Percentiles rank a stretch among this genome's conserved stretches.
These are phyloP conservation scores for Haplosporangium sp. DNA, from an alignment of 371 early-diverging fungal genomes.

Conservation along the genomic window DNA sequence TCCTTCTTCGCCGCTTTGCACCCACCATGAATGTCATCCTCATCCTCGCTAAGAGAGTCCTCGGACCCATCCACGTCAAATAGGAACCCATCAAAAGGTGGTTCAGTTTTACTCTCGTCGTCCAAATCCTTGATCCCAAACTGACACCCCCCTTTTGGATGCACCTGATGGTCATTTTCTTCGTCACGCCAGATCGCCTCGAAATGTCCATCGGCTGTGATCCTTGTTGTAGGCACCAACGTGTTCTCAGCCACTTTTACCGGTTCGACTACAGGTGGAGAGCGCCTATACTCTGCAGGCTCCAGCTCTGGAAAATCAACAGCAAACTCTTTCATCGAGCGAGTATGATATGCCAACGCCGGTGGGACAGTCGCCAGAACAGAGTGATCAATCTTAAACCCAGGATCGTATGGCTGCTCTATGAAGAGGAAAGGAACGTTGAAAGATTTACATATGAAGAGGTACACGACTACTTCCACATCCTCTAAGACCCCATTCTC, in stretches of 20 bases:
- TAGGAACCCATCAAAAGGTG: slow-evolving; percentile 47
- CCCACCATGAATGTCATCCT: slow-evolving; percentile 31
- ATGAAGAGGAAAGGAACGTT: neutral
- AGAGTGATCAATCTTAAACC: slow-evolving; percentile 22
- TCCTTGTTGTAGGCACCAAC: slow-evolving; percentile 13
- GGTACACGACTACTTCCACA: neutral
- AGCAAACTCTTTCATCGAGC: slow-evolving; percentile 14
- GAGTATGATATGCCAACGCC: slow-evolving; percentile 20
- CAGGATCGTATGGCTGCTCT: slow-evolving; percentile 51
- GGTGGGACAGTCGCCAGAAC: slow-evolving; percentile 26
- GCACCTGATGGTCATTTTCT: slow-evolving; percentile 10
- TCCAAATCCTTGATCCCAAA: slow-evolving; percentile 44
- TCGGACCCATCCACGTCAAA: slow-evolving; percentile 39
- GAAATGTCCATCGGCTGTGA: slow-evolving; percentile 24
- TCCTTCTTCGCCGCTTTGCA: neutral
- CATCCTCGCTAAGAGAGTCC: slow-evolving; percentile 37
- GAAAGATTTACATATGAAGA: neutral
- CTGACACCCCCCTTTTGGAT: slow-evolving; percentile 14
- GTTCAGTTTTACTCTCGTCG: slow-evolving; percentile 24
- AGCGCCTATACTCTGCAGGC: slow-evolving; percentile 12
- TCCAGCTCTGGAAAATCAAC: slow-evolving; percentile 16
- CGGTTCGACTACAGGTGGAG: neutral
- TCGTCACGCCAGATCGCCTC: slow-evolving; percentile 28
- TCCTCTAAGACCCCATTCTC: neutral
- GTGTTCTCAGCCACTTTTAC: neutral